Conservation (phyloP, 495 filamentous ascomycete species). For the Podospora australis region DNA sequence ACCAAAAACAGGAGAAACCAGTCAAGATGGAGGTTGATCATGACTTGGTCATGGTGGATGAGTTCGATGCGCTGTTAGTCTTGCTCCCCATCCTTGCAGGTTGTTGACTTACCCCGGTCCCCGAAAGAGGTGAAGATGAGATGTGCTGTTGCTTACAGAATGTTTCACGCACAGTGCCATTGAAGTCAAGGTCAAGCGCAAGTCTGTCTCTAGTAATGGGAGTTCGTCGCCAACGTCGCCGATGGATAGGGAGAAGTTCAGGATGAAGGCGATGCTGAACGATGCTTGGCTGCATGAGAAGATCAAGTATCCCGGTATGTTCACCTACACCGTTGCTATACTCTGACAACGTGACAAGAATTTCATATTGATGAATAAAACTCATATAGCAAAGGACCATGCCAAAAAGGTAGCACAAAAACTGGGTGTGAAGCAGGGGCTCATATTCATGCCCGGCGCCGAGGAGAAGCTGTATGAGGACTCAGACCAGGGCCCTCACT, state of each 20-base stretch:
- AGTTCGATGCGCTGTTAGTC: constrained; percentile 43
- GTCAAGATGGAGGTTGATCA: constrained; percentile 21
- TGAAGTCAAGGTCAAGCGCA: constrained; percentile 13
- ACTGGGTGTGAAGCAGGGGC: constrained; percentile 53
- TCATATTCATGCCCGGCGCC: constrained; percentile 55
- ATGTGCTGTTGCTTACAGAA: no score
- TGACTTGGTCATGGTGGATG: constrained; percentile 36
- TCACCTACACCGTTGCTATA: not conserved
- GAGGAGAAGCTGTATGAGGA: constrained; percentile 47
- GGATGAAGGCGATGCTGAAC: constrained; percentile 1
- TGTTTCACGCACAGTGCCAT: constrained; percentile 9
- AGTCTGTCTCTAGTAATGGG: no score
- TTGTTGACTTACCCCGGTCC: not conserved
- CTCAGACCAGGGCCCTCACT: constrained; percentile 52
- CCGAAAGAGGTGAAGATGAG: no score
- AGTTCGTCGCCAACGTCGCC: not conserved
- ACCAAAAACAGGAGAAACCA: no score
- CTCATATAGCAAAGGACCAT: constrained; percentile 81
- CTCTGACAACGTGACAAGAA: not conserved
- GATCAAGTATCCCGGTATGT: constrained; percentile 26
- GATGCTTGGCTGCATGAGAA: constrained; percentile 14
- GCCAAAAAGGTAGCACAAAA: constrained; percentile 64
- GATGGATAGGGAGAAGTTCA: constrained; percentile 2
- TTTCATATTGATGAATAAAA: not conserved
- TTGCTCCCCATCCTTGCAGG: not conserved